A percentile compares a stretch with the other conserved stretches of the same genome.
phyloP scores from a whole-genome alignment of 495 filamentous ascomycete genomes.

The Filosporella fistucella region DNA sequence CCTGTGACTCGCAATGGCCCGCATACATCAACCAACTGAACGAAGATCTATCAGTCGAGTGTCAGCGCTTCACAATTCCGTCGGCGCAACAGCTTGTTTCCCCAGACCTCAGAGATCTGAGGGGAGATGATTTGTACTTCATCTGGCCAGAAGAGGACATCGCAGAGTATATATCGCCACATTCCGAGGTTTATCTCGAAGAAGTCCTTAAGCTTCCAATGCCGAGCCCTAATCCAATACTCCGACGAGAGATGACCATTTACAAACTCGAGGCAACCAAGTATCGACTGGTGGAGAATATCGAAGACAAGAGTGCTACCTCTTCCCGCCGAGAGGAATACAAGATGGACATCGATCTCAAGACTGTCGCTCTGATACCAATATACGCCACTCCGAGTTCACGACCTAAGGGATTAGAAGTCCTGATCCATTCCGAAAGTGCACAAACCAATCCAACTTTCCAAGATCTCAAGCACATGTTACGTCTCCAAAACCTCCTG shows the following conservation, averaged over 20 bases:
- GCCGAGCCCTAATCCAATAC: slow-evolving; percentile 3
- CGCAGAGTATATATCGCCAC: slow-evolving; percentile 9
- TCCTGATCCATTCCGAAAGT: slow-evolving; percentile 1
- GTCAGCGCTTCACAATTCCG: slow-evolving; percentile 11
- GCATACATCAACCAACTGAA: slow-evolving; percentile 19
- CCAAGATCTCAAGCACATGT: slow-evolving; percentile 6
- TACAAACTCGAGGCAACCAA: slow-evolving; percentile 2
- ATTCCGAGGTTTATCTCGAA: slow-evolving; percentile 4
- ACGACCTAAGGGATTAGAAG: slow-evolving; percentile 9
- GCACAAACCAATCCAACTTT: slow-evolving; percentile 8
- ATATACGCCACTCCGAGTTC: slow-evolving; percentile 12
- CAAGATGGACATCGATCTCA: slow-evolving; percentile 15
- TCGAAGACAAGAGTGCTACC: slow-evolving; percentile 3
- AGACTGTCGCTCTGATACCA: slow-evolving; percentile 8
- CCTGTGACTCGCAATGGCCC: slow-evolving; percentile 20
- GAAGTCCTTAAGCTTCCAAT: slow-evolving; percentile 12
- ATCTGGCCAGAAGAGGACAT: slow-evolving; percentile 15
- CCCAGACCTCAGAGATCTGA: slow-evolving; percentile 5
- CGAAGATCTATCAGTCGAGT: slow-evolving; percentile 10
- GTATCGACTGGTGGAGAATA: slow-evolving; percentile 7
- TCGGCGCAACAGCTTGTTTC: slow-evolving; percentile 3
- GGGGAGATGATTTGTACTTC: slow-evolving; percentile 1
- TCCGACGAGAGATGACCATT: slow-evolving; percentile 4
- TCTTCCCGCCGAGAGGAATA: slow-evolving; percentile 7
- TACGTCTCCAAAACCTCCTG: slow-evolving; percentile 8